A percentile compares a stretch with the other conserved stretches of the same genome.
phyloP scores from a whole-genome alignment of 75 land plant genomes.

The Larix kaempferi region DNA sequence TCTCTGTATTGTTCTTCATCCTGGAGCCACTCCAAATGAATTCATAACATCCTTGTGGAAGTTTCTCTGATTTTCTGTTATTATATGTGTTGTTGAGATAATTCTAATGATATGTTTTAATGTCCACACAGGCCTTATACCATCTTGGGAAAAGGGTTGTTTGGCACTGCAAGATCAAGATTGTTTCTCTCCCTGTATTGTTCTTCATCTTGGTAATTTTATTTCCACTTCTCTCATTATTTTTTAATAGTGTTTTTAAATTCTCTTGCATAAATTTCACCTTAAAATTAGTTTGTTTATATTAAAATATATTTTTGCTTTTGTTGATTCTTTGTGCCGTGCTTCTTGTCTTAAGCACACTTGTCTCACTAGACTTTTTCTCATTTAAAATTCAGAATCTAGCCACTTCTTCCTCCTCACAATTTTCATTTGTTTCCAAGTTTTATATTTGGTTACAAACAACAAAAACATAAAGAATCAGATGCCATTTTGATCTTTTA shows the following conservation, averaged over 20 bases:
- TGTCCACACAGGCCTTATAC: constrained; percentile 58
- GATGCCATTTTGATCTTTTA: too few relatives aligned
- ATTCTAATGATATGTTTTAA: neutral
- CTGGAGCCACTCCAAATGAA: too few relatives aligned
- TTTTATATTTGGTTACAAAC: neutral
- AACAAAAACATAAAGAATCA: too few relatives aligned
- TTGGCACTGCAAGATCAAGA: constrained; percentile 91
- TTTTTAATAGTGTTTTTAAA: neutral
- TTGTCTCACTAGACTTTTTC: neutral
- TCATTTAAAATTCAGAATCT: neutral
- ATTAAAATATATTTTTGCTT: neutral
- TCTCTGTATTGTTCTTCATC: too few relatives aligned
- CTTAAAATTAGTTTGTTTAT: neutral
- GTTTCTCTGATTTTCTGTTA: too few relatives aligned
- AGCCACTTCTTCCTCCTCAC: neutral
- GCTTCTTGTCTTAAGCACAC: neutral
- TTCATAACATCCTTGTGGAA: too few relatives aligned
- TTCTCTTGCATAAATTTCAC: neutral
- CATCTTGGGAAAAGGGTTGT: constrained; percentile 55
- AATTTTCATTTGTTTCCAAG: neutral
- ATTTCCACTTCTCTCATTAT: neutral
- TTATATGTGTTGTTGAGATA: too few relatives aligned
- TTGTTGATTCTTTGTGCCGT: neutral
- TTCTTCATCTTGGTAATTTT: constrained; percentile 82
- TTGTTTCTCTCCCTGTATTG: constrained; percentile 81